Conservation (phyloP, 2,329 filamentous ascomycete genomes). For the Paraphoma chrysanthemicola region DNA sequence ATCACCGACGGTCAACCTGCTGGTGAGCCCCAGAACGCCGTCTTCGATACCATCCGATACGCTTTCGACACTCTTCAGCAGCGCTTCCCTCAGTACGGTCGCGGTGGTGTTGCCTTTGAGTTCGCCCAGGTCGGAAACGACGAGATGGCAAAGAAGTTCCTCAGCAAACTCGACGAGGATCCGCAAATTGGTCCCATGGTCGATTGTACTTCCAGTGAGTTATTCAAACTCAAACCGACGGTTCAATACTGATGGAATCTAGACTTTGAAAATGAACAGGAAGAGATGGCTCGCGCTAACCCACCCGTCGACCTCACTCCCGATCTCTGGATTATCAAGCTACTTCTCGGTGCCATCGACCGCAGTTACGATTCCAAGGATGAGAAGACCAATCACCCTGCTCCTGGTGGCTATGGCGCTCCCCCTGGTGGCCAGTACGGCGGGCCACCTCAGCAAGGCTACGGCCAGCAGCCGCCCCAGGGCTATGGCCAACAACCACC, state of each 20-base stretch:
- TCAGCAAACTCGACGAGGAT: slow-evolving; percentile 69
- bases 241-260: slow-evolving; percentile 5
- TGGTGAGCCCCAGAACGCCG: slow-evolving; percentile 63
- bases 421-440: slow-evolving; percentile 41
- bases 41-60: slow-evolving; percentile 65
- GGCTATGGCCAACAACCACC: slow-evolving; percentile 25
- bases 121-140: slow-evolving; percentile 75
- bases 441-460: slow-evolving; percentile 25
- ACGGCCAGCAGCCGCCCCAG: slow-evolving; percentile 28
- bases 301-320: slow-evolving; percentile 69
- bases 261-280: slow-evolving; percentile 73
- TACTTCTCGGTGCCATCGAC: slow-evolving; percentile 72
- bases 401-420: slow-evolving; percentile 39
- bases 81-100: slow-evolving; percentile 56
- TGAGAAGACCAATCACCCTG: slow-evolving; percentile 58
- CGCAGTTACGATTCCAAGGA: slow-evolving; percentile 70
- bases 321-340: slow-evolving; percentile 71
- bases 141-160: slow-evolving; percentile 68
- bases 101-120: slow-evolving; percentile 69
- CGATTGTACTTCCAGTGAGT: slow-evolving; percentile 72
- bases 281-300: slow-evolving; percentile 68
- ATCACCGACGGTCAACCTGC: slow-evolving; percentile 73
- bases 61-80: slow-evolving; percentile 60
- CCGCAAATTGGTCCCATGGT: slow-evolving; percentile 66
- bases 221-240: background rate